A percentile compares a stretch with the other conserved stretches of the same genome.
Evolutionary conservation across 2,329 filamentous ascomycete genomes (phyloP).

Genomic region (Hypoxylon sp.): DNA sequence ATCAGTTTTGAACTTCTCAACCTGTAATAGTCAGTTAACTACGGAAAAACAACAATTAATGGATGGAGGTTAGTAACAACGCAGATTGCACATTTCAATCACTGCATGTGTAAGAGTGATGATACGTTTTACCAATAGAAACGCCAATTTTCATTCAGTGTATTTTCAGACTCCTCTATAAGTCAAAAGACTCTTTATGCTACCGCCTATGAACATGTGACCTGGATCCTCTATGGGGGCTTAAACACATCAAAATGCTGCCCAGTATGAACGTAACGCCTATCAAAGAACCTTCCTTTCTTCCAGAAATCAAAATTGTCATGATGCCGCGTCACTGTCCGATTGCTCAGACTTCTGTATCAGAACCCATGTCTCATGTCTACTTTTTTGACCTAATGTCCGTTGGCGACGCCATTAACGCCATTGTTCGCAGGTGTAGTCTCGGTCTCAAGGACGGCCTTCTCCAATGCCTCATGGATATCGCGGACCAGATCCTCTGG

Average conservation of each 20-base stretch:
- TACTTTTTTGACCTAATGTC: slow-evolving; percentile 21
- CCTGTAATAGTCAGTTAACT: not conserved
- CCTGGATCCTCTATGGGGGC: slow-evolving; percentile 6
- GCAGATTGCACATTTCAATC: not conserved
- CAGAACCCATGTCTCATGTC: slow-evolving; percentile 4
- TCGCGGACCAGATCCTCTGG: slow-evolving; percentile 86
- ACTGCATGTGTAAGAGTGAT: not conserved
- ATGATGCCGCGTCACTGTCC: slow-evolving; percentile 9
- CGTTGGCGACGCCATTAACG: slow-evolving; percentile 40
- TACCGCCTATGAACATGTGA: slow-evolving; percentile 6
- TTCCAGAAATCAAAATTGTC: slow-evolving; percentile 1
- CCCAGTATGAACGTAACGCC: slow-evolving; percentile 20
- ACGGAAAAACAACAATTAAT: too few species aligned
- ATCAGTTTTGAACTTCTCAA: not conserved
- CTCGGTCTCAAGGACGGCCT: slow-evolving; percentile 67
- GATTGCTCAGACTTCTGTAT: slow-evolving; percentile 10
- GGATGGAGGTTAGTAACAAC: not conserved
- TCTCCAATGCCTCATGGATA: slow-evolving; percentile 85
- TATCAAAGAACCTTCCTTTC: slow-evolving; percentile 4
- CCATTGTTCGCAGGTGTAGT: slow-evolving; percentile 36
- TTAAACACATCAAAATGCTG: slow-evolving; percentile 1
- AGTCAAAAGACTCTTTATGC: not conserved
- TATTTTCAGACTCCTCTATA: slow-evolving; percentile 4
- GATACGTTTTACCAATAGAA: not conserved
- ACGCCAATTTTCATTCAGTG: slow-evolving; percentile 12